Conservation (phyloP, 108 stramenopile genomes). For the Parietichytrium sp. region DNA sequence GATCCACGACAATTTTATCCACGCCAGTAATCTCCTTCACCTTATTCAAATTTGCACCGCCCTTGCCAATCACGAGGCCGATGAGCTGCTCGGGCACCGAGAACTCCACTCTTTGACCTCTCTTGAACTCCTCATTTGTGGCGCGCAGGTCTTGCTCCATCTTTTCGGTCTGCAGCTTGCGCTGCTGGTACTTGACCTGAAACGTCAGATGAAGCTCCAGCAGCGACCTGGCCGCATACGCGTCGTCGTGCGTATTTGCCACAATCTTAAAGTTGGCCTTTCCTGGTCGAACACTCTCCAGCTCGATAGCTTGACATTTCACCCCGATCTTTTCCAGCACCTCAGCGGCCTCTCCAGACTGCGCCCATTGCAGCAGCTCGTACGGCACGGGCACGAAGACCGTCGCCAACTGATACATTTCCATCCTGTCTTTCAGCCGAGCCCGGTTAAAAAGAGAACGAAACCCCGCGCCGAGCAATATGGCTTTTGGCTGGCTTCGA, state of each 20-base stretch:
- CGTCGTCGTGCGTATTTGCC: not conserved
- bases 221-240: not conserved
- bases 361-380: constrained; percentile 21
- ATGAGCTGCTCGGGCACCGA: not conserved
- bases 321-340: not conserved
- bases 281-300: not conserved
- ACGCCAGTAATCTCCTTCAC: constrained; percentile 34
- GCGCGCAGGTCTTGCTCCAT: constrained; percentile 25
- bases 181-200: constrained; percentile 1
- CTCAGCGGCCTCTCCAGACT: not conserved
- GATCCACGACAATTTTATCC: not conserved
- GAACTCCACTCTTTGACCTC: not conserved
- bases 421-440: too few relatives aligned
- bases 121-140: not conserved
- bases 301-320: not conserved
- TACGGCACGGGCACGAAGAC: constrained; percentile 3
- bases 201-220: constrained; percentile 5
- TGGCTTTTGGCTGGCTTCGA: too few relatives aligned
- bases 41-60: not conserved
- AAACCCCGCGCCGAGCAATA: too few relatives aligned
- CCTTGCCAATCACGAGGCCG: not conserved
- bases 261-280: constrained; percentile 7
- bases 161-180: constrained; percentile 28
- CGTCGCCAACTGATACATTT: too few relatives aligned
- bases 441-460: too few relatives aligned